A percentile compares a stretch with the other conserved stretches of the same genome.
These are phyloP conservation scores for Stygiomarasmius scandens DNA, from an alignment of 1,284 basidiomycete genomes.

Conservation along the genomic window DNA sequence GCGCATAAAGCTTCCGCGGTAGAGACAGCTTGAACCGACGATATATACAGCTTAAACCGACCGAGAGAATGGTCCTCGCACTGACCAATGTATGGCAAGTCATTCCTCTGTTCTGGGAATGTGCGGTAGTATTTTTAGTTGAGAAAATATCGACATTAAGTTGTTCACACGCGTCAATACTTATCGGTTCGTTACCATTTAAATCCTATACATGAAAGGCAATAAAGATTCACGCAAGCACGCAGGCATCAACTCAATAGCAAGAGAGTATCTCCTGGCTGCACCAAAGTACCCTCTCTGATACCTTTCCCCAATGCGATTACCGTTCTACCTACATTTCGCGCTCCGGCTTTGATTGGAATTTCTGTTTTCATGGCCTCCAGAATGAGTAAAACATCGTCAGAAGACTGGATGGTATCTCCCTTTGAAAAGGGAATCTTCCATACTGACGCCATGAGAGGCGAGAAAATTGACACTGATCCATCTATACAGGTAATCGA, in stretches of 20 bases:
- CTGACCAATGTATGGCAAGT: no score
- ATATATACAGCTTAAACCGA: no score
- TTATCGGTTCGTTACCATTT: neutral
- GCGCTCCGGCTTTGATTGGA: conserved; percentile 46
- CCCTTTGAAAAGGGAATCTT: conserved; percentile 48
- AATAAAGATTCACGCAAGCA: neutral
- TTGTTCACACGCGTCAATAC: neutral
- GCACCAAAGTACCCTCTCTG: conserved; percentile 43
- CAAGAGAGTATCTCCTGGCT: conserved; percentile 48
- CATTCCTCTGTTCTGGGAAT: no score
- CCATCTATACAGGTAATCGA: neutral
- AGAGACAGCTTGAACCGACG: no score
- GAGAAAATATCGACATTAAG: no score
- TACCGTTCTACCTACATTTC: conserved; percentile 48
- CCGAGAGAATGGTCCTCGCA: no score
- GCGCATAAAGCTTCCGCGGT: no score
- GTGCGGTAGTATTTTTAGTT: no score
- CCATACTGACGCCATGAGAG: conserved; percentile 60
- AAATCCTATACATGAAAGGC: neutral
- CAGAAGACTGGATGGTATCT: conserved; percentile 45
- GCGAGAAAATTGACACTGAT: conserved; percentile 34
- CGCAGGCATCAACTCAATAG: conserved; percentile 24
- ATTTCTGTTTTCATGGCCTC: conserved; percentile 81
- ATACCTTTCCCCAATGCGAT: conserved; percentile 42
- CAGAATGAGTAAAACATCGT: conserved; percentile 57